phyloP scores from a whole-genome alignment of 2,329 filamentous ascomycete genomes.

The Boeremia lycopersici region DNA sequence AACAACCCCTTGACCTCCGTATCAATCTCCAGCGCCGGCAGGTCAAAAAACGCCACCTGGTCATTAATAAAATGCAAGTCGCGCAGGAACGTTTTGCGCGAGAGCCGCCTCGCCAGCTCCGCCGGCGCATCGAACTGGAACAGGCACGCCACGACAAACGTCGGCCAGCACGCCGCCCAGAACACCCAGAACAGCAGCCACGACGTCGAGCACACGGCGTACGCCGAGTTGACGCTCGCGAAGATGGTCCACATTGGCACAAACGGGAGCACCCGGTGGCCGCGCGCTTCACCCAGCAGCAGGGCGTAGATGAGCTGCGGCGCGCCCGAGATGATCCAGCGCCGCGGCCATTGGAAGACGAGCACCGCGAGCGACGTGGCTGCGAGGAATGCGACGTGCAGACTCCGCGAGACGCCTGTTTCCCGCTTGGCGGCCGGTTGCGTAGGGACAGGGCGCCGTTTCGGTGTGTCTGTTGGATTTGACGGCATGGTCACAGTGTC shows the following conservation, averaged over 20 bases:
- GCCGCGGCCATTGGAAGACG: constrained; percentile 24
- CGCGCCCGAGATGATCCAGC: constrained; percentile 52
- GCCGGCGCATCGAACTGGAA: constrained; percentile 54
- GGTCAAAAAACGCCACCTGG: constrained; percentile 56
- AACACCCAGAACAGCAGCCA: constrained; percentile 59
- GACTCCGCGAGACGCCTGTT: constrained; percentile 3
- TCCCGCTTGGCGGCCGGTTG: constrained; percentile 7
- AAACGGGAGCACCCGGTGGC: constrained; percentile 50
- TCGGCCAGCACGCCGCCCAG: constrained; percentile 49
- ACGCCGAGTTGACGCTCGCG: constrained; percentile 54
- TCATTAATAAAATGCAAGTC: constrained; percentile 59
- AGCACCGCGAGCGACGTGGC: constrained; percentile 1
- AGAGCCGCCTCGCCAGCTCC: constrained; percentile 43
- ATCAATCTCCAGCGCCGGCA: constrained; percentile 61
- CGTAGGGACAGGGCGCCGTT: constrained; percentile 2
- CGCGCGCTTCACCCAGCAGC: constrained; percentile 45
- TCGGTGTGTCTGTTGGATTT: constrained; percentile 3
- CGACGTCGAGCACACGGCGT: constrained; percentile 57
- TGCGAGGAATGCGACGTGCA: constrained; percentile 11
- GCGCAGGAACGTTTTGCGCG: constrained; percentile 47
- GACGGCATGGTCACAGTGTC: constrained; percentile 7
- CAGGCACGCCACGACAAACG: constrained; percentile 52
- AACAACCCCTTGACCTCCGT: constrained; percentile 60
- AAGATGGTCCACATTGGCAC: constrained; percentile 57
- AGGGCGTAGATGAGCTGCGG: constrained; percentile 47